A percentile compares a stretch with the other conserved stretches of the same genome.
These are phyloP conservation scores for Mortierella hygrophila DNA, from an alignment of 192 early-diverging fungal genomes.

Conservation along the genomic window DNA sequence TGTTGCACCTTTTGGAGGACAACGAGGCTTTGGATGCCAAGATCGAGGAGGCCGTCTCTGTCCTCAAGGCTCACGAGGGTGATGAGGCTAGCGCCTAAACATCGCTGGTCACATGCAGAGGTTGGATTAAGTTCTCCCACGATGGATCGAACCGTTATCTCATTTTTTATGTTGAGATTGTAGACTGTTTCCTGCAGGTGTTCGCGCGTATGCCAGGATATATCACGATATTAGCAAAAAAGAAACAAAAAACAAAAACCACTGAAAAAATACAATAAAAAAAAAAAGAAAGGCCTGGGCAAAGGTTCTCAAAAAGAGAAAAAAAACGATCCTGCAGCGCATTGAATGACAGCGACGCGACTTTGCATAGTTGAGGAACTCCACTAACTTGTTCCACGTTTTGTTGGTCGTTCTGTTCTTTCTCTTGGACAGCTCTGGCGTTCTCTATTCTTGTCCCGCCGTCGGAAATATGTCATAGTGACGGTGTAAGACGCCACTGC, in stretches of 20 bases:
- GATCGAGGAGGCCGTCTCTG: conserved; percentile 53
- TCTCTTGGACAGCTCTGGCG: not conserved
- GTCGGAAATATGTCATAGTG: not conserved
- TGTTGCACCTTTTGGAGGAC: conserved; percentile 91
- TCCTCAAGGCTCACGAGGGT: conserved; percentile 48
- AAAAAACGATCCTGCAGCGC: not conserved
- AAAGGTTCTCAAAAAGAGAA: conserved; percentile 31
- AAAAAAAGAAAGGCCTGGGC: conserved; percentile 16
- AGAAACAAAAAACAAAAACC: not conserved
- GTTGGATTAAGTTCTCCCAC: too few relatives aligned
- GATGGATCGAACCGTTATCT: not conserved
- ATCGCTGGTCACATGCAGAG: too few relatives aligned
- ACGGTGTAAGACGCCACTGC: not conserved
- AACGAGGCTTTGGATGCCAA: conserved; percentile 64
- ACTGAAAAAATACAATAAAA: conserved; percentile 16
- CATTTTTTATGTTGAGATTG: conserved; percentile 10
- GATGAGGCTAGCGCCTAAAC: conserved; percentile 59
- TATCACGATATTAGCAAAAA: not conserved
- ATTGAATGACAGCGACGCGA: not conserved
- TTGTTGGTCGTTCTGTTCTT: not conserved
- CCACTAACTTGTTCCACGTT: too few relatives aligned
- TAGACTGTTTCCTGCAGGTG: not conserved
- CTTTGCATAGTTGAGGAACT: too few relatives aligned
- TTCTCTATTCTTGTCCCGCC: too few relatives aligned
- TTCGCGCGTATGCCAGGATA: not conserved